Conservation (phyloP, 345 rosid species). For the Isatis tinctoria region DNA sequence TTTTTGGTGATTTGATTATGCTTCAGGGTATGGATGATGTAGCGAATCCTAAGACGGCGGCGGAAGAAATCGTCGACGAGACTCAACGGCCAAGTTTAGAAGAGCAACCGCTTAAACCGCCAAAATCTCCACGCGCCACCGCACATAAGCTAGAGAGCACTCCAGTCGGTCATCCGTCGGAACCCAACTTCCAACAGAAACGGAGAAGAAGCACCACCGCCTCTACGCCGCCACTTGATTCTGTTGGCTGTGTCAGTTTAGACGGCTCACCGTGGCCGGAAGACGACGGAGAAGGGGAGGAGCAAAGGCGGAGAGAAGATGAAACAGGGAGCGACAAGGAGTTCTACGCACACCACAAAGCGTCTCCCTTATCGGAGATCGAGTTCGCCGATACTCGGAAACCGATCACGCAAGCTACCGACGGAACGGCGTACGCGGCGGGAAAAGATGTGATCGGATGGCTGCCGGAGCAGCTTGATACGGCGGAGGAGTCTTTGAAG, state of each 20-base stretch:
- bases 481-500: conserved; percentile 66
- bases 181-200: conserved; percentile 48
- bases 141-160: conserved; percentile 43
- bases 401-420: conserved; percentile 70
- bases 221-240: conserved; percentile 20
- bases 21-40: conserved; percentile 40
- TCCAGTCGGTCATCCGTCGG: conserved; percentile 42
- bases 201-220: conserved; percentile 16
- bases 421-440: conserved; percentile 37
- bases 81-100: conserved; percentile 29
- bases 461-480: conserved; percentile 74
- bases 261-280: conserved; percentile 56
- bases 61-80: conserved; percentile 21
- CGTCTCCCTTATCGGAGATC: conserved; percentile 68
- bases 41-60: conserved; percentile 38
- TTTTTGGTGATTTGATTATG: no score
- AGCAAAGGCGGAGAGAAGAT: not conserved
- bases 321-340: conserved; percentile 40
- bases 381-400: conserved; percentile 68
- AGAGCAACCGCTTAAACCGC: conserved; percentile 39
- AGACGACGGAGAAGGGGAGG: conserved; percentile 18
- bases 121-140: conserved; percentile 39
- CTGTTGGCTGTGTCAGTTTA: conserved; percentile 45
- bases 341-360: conserved; percentile 51
- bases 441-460: conserved; percentile 46